These are phyloP conservation scores for Aspergillus japonicus DNA, from an alignment of 2,329 filamentous ascomycete genomes.

Conservation along the genomic window DNA sequence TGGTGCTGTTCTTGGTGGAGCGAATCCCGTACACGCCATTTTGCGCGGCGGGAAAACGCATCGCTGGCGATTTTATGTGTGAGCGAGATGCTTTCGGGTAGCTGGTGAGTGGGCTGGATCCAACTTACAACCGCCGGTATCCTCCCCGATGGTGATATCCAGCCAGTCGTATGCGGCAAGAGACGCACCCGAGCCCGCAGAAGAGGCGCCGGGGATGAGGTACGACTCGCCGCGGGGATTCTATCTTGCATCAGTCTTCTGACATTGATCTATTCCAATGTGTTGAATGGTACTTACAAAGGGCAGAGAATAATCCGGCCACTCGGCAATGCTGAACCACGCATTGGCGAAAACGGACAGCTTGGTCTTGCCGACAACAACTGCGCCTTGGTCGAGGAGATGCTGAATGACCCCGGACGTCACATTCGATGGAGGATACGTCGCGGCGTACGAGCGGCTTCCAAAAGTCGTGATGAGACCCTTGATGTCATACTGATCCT, in stretches of 20 bases:
- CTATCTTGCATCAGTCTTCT: slow-evolving; percentile 17
- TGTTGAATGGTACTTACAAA: no score
- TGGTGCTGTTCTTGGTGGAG: no score
- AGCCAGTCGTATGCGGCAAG: slow-evolving; percentile 42
- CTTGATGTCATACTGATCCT: no score
- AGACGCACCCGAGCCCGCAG: slow-evolving; percentile 29
- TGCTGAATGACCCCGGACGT: no score
- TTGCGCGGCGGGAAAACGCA: slow-evolving; percentile 46
- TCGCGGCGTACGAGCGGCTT: no score
- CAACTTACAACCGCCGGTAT: slow-evolving; percentile 42
- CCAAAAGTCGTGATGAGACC: no score
- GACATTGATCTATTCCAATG: no score
- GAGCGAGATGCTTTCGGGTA: no score
- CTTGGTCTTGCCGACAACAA: slow-evolving; percentile 31
- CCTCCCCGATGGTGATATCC: slow-evolving; percentile 38
- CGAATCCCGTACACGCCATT: slow-evolving; percentile 46
- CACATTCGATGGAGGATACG: no score
- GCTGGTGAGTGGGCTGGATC: no score
- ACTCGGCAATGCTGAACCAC: slow-evolving; percentile 20
- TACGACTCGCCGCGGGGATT: slow-evolving; percentile 39
- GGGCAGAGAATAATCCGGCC: slow-evolving; percentile 15
- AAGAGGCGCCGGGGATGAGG: slow-evolving; percentile 30
- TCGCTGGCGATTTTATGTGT: slow-evolving; percentile 12
- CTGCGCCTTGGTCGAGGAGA: no score
- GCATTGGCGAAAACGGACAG: slow-evolving; percentile 31